Evolutionary conservation across 805 yeast species (phyloP).

Genomic region (Candida boidinii): DNA sequence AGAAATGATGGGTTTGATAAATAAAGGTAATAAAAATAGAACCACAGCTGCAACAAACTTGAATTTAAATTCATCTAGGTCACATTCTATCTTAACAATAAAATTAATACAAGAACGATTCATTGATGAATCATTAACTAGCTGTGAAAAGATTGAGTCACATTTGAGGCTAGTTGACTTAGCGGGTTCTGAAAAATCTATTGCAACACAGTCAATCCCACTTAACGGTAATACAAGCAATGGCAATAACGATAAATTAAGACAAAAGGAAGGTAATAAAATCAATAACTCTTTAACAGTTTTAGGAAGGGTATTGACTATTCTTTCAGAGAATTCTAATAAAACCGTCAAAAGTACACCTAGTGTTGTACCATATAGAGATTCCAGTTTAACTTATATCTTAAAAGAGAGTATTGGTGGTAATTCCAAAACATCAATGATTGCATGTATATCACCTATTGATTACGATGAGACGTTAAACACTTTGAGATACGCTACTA

Average conservation of each 20-base stretch:
- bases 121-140: slow-evolving; percentile 29
- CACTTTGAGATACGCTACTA: slow-evolving; percentile 70
- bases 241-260: slow-evolving; percentile 50
- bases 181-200: slow-evolving; percentile 73
- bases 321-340: slow-evolving; percentile 32
- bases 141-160: slow-evolving; percentile 39
- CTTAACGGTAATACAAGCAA: too few relatives aligned
- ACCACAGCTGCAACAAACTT: slow-evolving; percentile 66
- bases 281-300: slow-evolving; percentile 75
- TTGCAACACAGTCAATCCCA: too few relatives aligned
- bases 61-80: slow-evolving; percentile 68
- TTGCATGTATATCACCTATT: slow-evolving; percentile 75
- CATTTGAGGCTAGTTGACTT: slow-evolving; percentile 65
- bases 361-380: slow-evolving; percentile 58
- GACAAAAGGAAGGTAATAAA: slow-evolving; percentile 67
- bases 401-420: slow-evolving; percentile 73
- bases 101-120: slow-evolving; percentile 48
- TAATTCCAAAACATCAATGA: slow-evolving; percentile 77
- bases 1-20: slow-evolving; percentile 40
- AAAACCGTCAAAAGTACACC: slow-evolving; percentile 3
- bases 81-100: slow-evolving; percentile 72
- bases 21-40: slow-evolving; percentile 44
- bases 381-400: slow-evolving; percentile 67
- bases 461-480: slow-evolving; percentile 73
- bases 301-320: slow-evolving; percentile 57